These are phyloP conservation scores for Dictyostelium firmibasis DNA, from an alignment of 78 protist genomes.

Conservation along the genomic window DNA sequence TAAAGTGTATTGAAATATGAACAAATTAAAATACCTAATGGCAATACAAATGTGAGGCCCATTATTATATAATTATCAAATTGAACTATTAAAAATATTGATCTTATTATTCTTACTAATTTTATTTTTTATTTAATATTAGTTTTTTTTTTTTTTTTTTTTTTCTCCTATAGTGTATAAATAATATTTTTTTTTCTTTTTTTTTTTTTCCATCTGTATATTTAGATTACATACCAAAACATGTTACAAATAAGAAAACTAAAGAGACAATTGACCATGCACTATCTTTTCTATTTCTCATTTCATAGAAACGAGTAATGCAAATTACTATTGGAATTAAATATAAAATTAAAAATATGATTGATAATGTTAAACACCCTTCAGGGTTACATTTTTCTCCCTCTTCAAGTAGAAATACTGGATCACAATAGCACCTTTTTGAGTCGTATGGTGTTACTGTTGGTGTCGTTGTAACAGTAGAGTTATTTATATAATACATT, in stretches of 20 bases:
- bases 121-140: not conserved
- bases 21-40: slow-evolving; percentile 40
- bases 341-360: slow-evolving; percentile 24
- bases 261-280: slow-evolving; percentile 44
- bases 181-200: not conserved
- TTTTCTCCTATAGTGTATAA: not conserved
- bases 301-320: not conserved
- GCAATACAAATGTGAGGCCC: slow-evolving; percentile 36
- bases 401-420: not conserved
- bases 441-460: not conserved
- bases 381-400: slow-evolving; percentile 13
- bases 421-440: slow-evolving; percentile 62
- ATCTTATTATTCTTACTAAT: slow-evolving; percentile 28
- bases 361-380: slow-evolving; percentile 22
- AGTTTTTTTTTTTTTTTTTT: not conserved
- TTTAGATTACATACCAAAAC: slow-evolving; percentile 17
- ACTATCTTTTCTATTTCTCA: slow-evolving; percentile 20
- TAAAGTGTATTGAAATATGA: slow-evolving; percentile 51
- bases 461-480: not conserved
- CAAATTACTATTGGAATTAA: slow-evolving; percentile 11
- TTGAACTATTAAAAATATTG: not conserved
- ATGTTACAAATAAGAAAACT: not conserved
- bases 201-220: no score
- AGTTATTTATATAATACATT: not conserved
- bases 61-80: not conserved